Evolutionary conservation across 352 stramenopile species (phyloP), one percentile per base, ranked within the genome.

Genomic region (Discostella stelligera): DNA sequence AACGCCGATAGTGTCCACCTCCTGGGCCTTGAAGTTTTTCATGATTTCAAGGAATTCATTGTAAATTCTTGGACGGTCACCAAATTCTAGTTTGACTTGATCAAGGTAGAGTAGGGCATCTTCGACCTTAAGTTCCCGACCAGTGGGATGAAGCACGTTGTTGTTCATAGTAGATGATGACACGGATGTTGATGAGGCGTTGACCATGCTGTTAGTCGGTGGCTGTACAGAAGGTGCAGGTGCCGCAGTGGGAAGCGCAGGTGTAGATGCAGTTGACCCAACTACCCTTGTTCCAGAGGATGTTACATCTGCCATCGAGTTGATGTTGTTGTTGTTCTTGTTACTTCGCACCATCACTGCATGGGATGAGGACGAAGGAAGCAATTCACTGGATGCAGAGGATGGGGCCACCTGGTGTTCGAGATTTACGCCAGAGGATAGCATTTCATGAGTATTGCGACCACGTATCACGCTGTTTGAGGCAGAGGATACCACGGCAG

Each of bases 11-110:
- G 97, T 99, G 83, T 99, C 96, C 37, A 99, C 98, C 82, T 96
- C 94, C 82, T 99, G 96, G 10, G 96, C 95, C 83, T 99, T 99
- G 83, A 99, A 99, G 74, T 98, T 97, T 89, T 99, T 99, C 97
- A 99, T 99, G 66, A 99, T 98, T 79, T 98, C 96, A 52, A 99
- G 82, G 74, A 99, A 99, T 87, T 99, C 96, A 90, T 99, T 99
- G 94, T 99, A 99, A 54, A 99, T 98, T 65, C 98, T 93, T 7
- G 97, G 96, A 59, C 98, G 93, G 82, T 98, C 81, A 54, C 94
- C 94, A 86, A 99, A 99, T 89, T 99, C 96, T 63, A 97, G 92
- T 89, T 99, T 99, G 54, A 99, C 96, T 92, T 99, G 95, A 86
- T 99, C 97, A 18, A 99, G 84, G 81, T 99, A 99, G 9, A 98